A percentile compares a stretch with the other conserved stretches of the same genome.
Conservation (phyloP, 257 asterid genomes). For the Coffea canephora region DNA sequence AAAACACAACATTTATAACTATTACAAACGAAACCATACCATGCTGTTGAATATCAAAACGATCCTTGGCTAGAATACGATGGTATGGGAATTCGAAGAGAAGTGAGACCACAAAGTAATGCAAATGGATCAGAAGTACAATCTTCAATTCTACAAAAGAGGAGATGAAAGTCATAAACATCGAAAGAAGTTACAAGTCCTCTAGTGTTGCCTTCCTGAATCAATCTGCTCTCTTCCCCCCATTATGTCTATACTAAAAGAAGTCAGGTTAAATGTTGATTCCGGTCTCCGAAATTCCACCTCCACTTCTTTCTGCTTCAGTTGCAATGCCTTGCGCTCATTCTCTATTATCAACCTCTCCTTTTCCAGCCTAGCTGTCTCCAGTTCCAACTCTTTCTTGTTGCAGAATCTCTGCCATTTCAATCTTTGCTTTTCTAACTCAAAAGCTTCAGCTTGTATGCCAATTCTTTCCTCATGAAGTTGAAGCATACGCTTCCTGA, state of each 20-base stretch:
- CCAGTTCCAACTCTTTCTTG: slow-evolving; percentile 39
- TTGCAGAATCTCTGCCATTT: slow-evolving; percentile 40
- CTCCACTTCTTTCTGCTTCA: slow-evolving; percentile 29
- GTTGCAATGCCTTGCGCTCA: slow-evolving; percentile 26
- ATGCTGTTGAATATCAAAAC: background rate
- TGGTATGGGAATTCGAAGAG: background rate
- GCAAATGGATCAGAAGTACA: background rate
- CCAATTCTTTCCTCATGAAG: slow-evolving; percentile 36
- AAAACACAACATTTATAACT: no score
- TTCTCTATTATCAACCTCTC: slow-evolving; percentile 33
- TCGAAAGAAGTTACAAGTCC: background rate
- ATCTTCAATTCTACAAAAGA: background rate
- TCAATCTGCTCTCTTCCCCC: slow-evolving; percentile 24
- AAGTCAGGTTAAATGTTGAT: slow-evolving; percentile 19
- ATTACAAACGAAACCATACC: background rate
- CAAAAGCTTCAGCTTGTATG: slow-evolving; percentile 38
- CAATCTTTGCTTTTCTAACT: slow-evolving; percentile 28
- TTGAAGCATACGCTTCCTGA: slow-evolving; percentile 34
- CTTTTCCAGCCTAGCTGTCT: slow-evolving; percentile 31
- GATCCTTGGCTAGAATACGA: background rate
- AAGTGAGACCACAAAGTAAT: background rate
- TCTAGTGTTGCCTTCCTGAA: slow-evolving; percentile 21
- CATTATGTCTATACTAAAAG: slow-evolving; percentile 20
- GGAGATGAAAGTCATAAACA: background rate
- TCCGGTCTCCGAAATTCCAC: slow-evolving; percentile 18